A percentile compares a stretch with the other conserved stretches of the same genome.
Evolutionary conservation across 2,329 filamentous ascomycete species (phyloP).

Genomic region (Colletotrichum acutatum): DNA sequence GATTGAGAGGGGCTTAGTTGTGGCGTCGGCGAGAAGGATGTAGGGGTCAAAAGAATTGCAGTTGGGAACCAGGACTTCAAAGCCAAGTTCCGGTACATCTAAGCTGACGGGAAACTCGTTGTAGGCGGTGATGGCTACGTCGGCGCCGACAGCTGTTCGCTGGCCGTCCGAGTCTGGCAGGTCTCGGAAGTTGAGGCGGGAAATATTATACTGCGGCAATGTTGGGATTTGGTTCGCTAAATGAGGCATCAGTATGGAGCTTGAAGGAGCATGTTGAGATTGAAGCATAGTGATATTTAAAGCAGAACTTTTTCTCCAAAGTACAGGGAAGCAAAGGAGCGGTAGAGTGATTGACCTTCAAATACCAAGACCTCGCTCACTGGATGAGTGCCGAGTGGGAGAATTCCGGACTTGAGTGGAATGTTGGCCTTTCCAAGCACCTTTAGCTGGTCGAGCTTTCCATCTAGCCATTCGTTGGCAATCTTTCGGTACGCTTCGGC

Average conservation of each 20-base stretch:
- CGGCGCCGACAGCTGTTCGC: constrained; percentile 78
- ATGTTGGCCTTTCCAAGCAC: constrained; percentile 80
- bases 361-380: constrained; percentile 81
- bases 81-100: constrained; percentile 81
- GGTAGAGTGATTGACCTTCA: constrained; percentile 82
- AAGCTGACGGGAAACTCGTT: constrained; percentile 85
- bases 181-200: constrained; percentile 83
- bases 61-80: constrained; percentile 86
- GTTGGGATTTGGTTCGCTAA: constrained; percentile 77
- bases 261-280: constrained; percentile 17
- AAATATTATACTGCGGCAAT: constrained; percentile 85
- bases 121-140: constrained; percentile 76
- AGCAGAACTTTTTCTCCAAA: constrained; percentile 66
- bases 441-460: constrained; percentile 76
- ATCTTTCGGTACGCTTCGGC: constrained; percentile 81
- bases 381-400: constrained; percentile 81
- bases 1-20: constrained; percentile 74
- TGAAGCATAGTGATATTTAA: constrained; percentile 34
- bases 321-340: constrained; percentile 69
- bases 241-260: constrained; percentile 41
- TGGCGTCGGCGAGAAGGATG: constrained; percentile 82
- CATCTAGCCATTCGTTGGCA: constrained; percentile 89
- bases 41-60: constrained; percentile 78
- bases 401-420: constrained; percentile 79
- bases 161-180: constrained; percentile 60